Evolutionary conservation across 2,329 filamentous ascomycete species (phyloP), one percentile per base, ranked within the genome.

Genomic region (Monilinia aucupariae): DNA sequence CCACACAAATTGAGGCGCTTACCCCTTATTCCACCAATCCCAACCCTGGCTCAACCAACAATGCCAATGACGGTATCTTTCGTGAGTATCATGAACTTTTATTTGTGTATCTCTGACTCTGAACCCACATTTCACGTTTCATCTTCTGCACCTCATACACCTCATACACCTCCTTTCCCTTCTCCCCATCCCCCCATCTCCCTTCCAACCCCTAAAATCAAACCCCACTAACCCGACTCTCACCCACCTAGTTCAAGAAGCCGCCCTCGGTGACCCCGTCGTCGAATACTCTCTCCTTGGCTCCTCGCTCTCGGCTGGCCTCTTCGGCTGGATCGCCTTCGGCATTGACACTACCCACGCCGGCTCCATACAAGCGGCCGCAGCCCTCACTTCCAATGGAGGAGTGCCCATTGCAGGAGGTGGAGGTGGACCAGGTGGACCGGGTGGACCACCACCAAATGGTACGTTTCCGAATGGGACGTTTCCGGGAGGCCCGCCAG

Each of bases 231-330:
- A 52, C 34, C 4, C 32, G 10, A 3, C 34, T 7, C 51, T 4
- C 13, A 39, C 9, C 2, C 17, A 30, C 4, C 34, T 25, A 53
- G 51, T 43, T 20, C 47, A 60, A 52, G 47, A 51, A 51, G 58
- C 58, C 47, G 37, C 47, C 12, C 25, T 60, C 37, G 58, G 58
- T 1, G 80, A 82, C 68, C 83, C 82, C 1, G 76, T 84, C 68
- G 74, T 82, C 59, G 77, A 85, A 68, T 84, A 82, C 64, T 76
- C 81, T 9, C 76, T 79, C 13, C 75, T 85, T 3, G 81, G 82
- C 1, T 78, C 82, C 27, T 71, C 74, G 32, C 69, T 80, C 13
- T 66, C 69, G 0, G 79, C 82, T 61, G 80, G 81, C 37, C 66
- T 82, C 32, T 72, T 82, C 56, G 78, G 74, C 20, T 82, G 80